Conservation (phyloP, 202 grass and related monocot genomes). For the Setaria italica region DNA sequence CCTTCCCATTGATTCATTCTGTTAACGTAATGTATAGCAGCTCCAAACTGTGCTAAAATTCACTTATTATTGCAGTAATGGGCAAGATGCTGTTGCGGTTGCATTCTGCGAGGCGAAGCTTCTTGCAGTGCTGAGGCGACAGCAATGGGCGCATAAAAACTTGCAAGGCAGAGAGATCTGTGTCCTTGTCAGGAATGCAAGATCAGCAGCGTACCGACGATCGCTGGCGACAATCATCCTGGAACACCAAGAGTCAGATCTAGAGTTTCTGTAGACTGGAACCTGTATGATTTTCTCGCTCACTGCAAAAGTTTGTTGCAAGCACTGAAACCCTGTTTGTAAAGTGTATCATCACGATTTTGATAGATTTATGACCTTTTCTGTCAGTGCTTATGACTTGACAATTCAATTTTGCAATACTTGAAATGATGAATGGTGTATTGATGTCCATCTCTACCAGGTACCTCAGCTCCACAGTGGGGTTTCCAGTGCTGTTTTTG, state of each 20-base stretch:
- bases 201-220: conserved; percentile 65
- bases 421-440: not conserved
- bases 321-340: not conserved
- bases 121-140: conserved; percentile 60
- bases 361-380: not conserved
- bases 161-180: conserved; percentile 52
- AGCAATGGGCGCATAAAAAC: conserved; percentile 56
- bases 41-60: not conserved
- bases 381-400: not conserved
- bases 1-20: not conserved
- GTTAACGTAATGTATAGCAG: not conserved
- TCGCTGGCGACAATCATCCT: conserved; percentile 66
- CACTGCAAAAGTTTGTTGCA: conserved; percentile 11
- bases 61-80: conserved; percentile 54
- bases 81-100: conserved; percentile 59
- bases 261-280: conserved; percentile 61
- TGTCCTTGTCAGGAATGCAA: conserved; percentile 72
- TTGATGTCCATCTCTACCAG: not conserved
- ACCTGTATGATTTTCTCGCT: not conserved
- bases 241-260: conserved; percentile 67
- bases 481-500: too few species aligned
- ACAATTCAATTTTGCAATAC: not conserved
- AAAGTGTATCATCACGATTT: not conserved
- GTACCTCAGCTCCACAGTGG: too few species aligned
- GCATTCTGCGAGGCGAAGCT: conserved; percentile 74